Base-by-base conservation (phyloP, 208 protist genomes). In the Crithidia fasciculata region DNA sequence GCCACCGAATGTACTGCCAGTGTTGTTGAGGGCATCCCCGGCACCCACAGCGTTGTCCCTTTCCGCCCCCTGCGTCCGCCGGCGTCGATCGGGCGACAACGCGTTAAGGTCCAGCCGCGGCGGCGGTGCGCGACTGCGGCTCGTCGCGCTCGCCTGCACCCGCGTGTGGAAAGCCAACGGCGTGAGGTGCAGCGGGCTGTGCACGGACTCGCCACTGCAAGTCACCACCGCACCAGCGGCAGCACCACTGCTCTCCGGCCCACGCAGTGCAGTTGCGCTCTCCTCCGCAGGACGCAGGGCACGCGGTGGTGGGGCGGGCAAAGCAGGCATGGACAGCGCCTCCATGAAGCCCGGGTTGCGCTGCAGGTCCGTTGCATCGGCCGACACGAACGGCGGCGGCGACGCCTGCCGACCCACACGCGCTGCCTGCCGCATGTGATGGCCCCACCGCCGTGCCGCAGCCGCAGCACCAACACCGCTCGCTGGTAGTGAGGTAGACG, bases 141-240 rank as follows among this genome's bases (percentile, higher is more conserved):
- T 54, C 4, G 13, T 59, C 5, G 54, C 40, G 39, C 50, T 39
- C 10, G 65, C 0, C 8, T 50, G 53, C 2, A 61, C 37, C 9
- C 54, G 65, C 0, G 54, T 61, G 41, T 70, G 65, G 19, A 61
- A 70, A 5, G 65, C 54, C 18, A 70, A 53, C 8, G 65, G 65
- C 4, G 65, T 70, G 5, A 70, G 43, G 19, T 70, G 65, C 13
- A 70, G 18, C n/a, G 65, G 65, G 65, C 65, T 70, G 39, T 70
- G 65, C 53, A 70, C 43, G 5, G 65, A 70, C 12, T n/a, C 18
- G 9, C 15, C 19, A 5, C 43, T 19, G 41, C 5, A n/a, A 8
- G 50, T 37, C 36, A 45, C 52, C n/a, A n/a, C 49, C 19, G 18
- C 15, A 36, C 54, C 62, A 12, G 49, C 45, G 15, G 45, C 45